A percentile compares a stretch with the other conserved stretches of the same genome.
Conservation (phyloP, 345 rosid genomes). For the Punica granatum region DNA sequence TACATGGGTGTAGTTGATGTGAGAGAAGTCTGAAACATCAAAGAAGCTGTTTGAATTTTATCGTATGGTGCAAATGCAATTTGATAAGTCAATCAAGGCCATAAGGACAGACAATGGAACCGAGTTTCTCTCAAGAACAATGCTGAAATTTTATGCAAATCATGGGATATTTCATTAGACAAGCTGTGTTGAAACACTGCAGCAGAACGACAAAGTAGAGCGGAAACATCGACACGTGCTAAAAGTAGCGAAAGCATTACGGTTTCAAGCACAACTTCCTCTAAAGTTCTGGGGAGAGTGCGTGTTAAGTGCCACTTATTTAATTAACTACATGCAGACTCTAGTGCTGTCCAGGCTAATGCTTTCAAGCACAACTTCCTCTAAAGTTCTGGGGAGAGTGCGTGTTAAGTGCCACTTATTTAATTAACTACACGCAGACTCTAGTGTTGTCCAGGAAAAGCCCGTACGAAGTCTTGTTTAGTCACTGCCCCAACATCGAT, state of each 20-base stretch:
- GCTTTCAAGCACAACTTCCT: too few relatives aligned
- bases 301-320: background rate
- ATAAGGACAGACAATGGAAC: background rate
- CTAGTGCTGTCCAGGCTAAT: accelerated
- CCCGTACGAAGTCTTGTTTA: background rate
- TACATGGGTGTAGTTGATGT: background rate
- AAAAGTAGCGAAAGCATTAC: background rate
- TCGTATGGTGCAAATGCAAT: background rate
- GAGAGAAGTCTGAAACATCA: background rate
- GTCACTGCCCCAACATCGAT: background rate
- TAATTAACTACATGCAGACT: background rate
- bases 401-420: too few relatives aligned
- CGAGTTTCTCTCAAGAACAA: background rate
- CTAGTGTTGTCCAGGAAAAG: background rate
- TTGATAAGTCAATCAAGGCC: background rate
- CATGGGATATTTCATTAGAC: background rate
- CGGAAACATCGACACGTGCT: background rate
- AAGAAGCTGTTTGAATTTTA: background rate
- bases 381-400: too few relatives aligned
- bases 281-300: background rate
- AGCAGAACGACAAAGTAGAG: background rate
- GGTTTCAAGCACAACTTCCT: background rate
- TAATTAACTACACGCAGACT: too few relatives aligned
- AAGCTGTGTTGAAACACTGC: background rate
- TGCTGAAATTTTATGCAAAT: accelerated